Evolutionary conservation across 2,329 filamentous ascomycete species (phyloP).

Genomic region (Cordyceps cateniannulata): DNA sequence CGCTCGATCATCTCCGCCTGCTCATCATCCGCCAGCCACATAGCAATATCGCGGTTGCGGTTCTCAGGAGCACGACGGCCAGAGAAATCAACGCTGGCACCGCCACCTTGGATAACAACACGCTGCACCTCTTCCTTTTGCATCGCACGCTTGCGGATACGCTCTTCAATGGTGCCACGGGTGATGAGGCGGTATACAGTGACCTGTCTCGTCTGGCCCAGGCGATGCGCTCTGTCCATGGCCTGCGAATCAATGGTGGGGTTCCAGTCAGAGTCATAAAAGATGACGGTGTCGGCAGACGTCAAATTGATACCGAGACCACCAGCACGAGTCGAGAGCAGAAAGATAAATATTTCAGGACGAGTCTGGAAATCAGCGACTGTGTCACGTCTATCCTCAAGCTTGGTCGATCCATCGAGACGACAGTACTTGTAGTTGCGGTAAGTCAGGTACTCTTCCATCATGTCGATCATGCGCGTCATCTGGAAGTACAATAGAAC

Average conservation of each 20-base stretch:
- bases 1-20: slow-evolving; percentile 91
- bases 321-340: slow-evolving; percentile 91
- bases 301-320: slow-evolving; percentile 97
- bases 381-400: slow-evolving; percentile 93
- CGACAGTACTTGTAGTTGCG: slow-evolving; percentile 99
- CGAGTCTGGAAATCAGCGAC: slow-evolving; percentile 94
- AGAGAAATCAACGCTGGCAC: slow-evolving; percentile 92
- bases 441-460: slow-evolving; percentile 98
- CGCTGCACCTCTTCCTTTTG: slow-evolving; percentile 99
- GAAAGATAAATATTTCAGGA: slow-evolving; percentile 93
- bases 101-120: slow-evolving; percentile 89
- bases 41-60: slow-evolving; percentile 93
- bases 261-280: slow-evolving; percentile 99
- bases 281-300: slow-evolving; percentile 95
- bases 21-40: slow-evolving; percentile 98
- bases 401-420: slow-evolving; percentile 91
- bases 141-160: slow-evolving; percentile 90
- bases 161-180: slow-evolving; percentile 92
- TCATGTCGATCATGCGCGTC: slow-evolving; percentile 98
- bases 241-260: slow-evolving; percentile 97
- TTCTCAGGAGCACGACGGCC: slow-evolving; percentile 82
- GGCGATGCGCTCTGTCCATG: slow-evolving; percentile 97
- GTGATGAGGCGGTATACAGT: slow-evolving; percentile 98
- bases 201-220: slow-evolving; percentile 92
- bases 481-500: slow-evolving; percentile 99